Base-by-base conservation (phyloP, 495 filamentous ascomycete species). In the Sabuloglossum arenarium region DNA sequence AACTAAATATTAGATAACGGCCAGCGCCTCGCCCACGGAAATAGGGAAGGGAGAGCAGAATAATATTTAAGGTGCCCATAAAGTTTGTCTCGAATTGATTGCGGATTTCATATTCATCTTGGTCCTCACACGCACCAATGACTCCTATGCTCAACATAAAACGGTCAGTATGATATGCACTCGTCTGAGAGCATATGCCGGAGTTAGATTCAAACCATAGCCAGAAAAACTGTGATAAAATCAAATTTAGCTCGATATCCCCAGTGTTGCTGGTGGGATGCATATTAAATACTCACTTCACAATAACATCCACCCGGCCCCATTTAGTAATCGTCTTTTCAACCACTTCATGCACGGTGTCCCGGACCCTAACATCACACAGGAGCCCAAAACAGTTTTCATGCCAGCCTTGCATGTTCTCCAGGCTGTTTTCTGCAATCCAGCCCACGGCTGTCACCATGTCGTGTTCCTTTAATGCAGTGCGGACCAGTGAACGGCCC, bases 51-150 rank as follows among this genome's bases (percentile, higher is more conserved):
- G 81, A 85, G n/a, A 85, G 69, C 66, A 94, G 86, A 58, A 96
- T 83, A 62, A 98, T 97, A 65, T 96, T 83, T 58, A 96, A 64
- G 0, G 87, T 90, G 55, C 91, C 91, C 68, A 88, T 87, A 70
- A 94, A 93, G 66, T 98, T 98, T 30, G 88, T 96, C 69, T 90
- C 85, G 68, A 97, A 96, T 67, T 97, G 90, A 64, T 90, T 91
- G 58, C 87, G 83, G 59, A 98, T 81, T 61, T 97, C 90, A 66
- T 85, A 81, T 62, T 91, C 86, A 68, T 94, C 87, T 69, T 97
- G 91, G 70, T 96, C 91, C 69, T 98, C 91, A 69, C 88, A 95
- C 1, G 90, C 83, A 29, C 86, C 90, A 61, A 97, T 94, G 32
- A 98, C 86, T 52, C 90, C 91, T 31, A 34, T 21, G 23, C 31